These are phyloP conservation scores for Manihot esculenta DNA, from an alignment of 441 rosid genomes.

Conservation along the genomic window DNA sequence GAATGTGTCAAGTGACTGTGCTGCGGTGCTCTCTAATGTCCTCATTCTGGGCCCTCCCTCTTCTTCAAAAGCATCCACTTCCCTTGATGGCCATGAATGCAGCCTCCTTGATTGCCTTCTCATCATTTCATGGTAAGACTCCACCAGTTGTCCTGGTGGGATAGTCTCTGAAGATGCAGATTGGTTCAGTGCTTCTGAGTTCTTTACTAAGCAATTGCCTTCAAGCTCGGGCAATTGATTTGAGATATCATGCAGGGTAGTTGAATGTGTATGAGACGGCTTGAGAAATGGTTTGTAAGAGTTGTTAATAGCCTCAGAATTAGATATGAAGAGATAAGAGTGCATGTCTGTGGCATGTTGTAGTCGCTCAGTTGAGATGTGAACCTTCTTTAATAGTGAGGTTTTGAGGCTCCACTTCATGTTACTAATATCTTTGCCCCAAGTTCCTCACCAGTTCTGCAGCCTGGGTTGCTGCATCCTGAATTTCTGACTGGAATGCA, in stretches of 20 bases:
- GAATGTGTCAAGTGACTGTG: slow-evolving; percentile 53
- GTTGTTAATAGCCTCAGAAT: slow-evolving; percentile 29
- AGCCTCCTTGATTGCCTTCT: slow-evolving; percentile 57
- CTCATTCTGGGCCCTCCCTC: slow-evolving; percentile 55
- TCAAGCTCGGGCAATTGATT: slow-evolving; percentile 26
- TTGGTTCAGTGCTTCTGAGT: slow-evolving; percentile 11
- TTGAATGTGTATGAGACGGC: slow-evolving; percentile 28
- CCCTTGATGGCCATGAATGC: slow-evolving; percentile 57
- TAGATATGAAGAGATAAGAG: slow-evolving; percentile 42
- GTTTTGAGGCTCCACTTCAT: slow-evolving; percentile 45
- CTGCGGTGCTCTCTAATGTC: slow-evolving; percentile 57
- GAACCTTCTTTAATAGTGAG: slow-evolving; percentile 44
- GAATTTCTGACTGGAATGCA: slow-evolving; percentile 50
- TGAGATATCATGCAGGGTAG: slow-evolving; percentile 13
- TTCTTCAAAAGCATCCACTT: slow-evolving; percentile 51
- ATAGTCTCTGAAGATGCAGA: slow-evolving; percentile 15
- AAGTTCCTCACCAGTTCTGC: slow-evolving; percentile 54
- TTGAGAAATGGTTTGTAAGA: slow-evolving; percentile 31
- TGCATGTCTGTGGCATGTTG: slow-evolving; percentile 53
- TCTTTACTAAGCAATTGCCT: slow-evolving; percentile 17
- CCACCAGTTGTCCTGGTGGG: slow-evolving; percentile 26
- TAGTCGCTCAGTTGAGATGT: slow-evolving; percentile 48
- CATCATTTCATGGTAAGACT: slow-evolving; percentile 55
- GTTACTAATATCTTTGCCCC: slow-evolving; percentile 44
- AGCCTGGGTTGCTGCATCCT: slow-evolving; percentile 48